Evolutionary conservation across 306 rosid species (phyloP).

Genomic region (Sicyos baderoa): DNA sequence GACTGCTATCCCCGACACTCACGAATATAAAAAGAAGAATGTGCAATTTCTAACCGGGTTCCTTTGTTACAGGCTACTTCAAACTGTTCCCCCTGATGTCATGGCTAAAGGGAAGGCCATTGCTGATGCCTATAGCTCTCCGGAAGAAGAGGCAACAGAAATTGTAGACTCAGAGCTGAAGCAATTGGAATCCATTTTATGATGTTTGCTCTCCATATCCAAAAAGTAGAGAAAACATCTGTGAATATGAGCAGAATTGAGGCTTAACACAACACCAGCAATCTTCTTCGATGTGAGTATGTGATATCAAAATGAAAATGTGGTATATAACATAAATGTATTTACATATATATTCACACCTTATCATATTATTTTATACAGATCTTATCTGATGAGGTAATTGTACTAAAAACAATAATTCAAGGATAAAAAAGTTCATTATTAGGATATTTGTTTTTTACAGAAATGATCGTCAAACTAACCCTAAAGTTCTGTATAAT

Average conservation of each 20-base stretch:
- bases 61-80: slow-evolving; percentile 62
- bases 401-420: background rate
- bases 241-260: background rate
- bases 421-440: no score
- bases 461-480: no score
- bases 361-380: background rate
- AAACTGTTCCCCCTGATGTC: slow-evolving; percentile 78
- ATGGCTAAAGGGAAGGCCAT: slow-evolving; percentile 57
- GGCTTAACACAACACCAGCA: background rate
- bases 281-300: slow-evolving; percentile 6
- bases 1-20: background rate
- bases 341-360: background rate
- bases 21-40: background rate
- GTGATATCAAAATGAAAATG: background rate
- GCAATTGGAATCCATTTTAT: slow-evolving; percentile 66
- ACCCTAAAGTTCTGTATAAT: no score
- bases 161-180: slow-evolving; percentile 49
- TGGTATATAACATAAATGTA: background rate
- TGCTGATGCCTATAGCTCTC: slow-evolving; percentile 64
- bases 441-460: no score
- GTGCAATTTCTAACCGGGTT: slow-evolving; percentile 21
- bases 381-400: background rate
- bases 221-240: background rate
- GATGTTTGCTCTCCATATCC: slow-evolving; percentile 17
- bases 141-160: slow-evolving; percentile 37